Base-by-base conservation (phyloP, 495 filamentous ascomycete species). In the Xylaria curta region DNA sequence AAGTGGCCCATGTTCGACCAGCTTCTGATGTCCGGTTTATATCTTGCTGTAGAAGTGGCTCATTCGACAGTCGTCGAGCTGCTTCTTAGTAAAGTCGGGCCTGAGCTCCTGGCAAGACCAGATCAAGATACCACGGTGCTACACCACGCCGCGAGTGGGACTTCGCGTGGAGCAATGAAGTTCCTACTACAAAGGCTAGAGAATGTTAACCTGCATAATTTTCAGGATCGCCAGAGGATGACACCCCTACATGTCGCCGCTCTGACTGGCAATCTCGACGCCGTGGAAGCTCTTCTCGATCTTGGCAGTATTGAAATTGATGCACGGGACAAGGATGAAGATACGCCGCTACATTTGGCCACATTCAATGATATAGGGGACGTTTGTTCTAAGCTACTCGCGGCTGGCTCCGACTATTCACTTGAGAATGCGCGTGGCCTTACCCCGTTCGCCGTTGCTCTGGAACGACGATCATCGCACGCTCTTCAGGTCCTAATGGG, bases 91-190 rank as follows among this genome's bases (percentile, higher is more conserved):
- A 59, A 33, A 8, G 54, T 59, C 54, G 54, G 54, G 0, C 7
- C 28, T 2, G 54, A 36, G 54, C 28, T 59, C 31, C 54, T 42
- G 19, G 26, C 54, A 59, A 36, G 15, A 36, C 54, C 28, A 59
- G 26, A 59, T 36, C 26, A 36, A 59, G 54, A 36, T 59, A 19
- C 54, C 19, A 59, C 31, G 28, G 54, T 59, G 31, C 28, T 59
- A 7, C 54, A 59, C 17, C 54, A 59, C 17, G 28, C 54, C 4
- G 54, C 54, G 28, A 33, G 54, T 19, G 54, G 54, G 4, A 36
- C 54, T n/a, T 59, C 54, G n/a, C 54, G 28, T 36, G 28, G 54
- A 59, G 54, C 54, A 17, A 59, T 59, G 54, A 59, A 33, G 54
- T 59, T 36, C 31, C 4, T 59, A 19, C 54, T 59, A 59, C 26